Base-by-base conservation (phyloP, 2,329 filamentous ascomycete genomes). In the Penicillium sp. region DNA sequence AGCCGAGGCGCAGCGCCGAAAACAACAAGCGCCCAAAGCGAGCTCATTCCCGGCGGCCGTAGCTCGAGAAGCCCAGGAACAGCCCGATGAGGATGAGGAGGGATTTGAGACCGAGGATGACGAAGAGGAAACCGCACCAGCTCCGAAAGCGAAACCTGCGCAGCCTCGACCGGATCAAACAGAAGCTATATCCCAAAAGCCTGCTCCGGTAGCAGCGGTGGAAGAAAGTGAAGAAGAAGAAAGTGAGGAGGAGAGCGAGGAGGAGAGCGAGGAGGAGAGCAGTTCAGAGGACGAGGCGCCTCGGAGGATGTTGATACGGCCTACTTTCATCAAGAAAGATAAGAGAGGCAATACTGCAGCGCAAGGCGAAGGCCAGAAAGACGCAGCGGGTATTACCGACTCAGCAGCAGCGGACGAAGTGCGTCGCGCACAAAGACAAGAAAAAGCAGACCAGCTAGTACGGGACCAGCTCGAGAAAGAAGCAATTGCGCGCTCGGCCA, bases 391-490 rank as follows among this genome's bases (percentile, higher is more conserved):
- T 13, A 55, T 53, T 4, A 64, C 64, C 2, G 64, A 71, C 28
- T 54, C 60, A 6, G 72, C 72, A 23, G 76, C 72, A 1, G 78
- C 80, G 54, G 53, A 61, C 5, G 69, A 71, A 44, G 57, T 55
- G 9, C 65, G 63, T 4, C 65, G 60, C 31, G 69, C 78, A 1
- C 80, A 82, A 31, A 83, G 81, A 54, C 84, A 86, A 66, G 84
- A 86, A 33, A 82, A 86, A 50, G 82, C 87, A 10, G 86, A 95
- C 66, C 84, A 81, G 49, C 75, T 97, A 8, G 83, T 98, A 12
- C 89, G 95, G 66, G 89, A 91, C 60, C 90, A 97, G 66, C 83
- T 97, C 38, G 84, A 87, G 62, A 88, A 88, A 58, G 87, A 92
- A 61, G 81, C 88, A 0, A 86, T 86, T 3, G 88, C 87, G 20